Evolutionary conservation across 306 rosid species (phyloP).

Genomic region (Lathyrus sativus): DNA sequence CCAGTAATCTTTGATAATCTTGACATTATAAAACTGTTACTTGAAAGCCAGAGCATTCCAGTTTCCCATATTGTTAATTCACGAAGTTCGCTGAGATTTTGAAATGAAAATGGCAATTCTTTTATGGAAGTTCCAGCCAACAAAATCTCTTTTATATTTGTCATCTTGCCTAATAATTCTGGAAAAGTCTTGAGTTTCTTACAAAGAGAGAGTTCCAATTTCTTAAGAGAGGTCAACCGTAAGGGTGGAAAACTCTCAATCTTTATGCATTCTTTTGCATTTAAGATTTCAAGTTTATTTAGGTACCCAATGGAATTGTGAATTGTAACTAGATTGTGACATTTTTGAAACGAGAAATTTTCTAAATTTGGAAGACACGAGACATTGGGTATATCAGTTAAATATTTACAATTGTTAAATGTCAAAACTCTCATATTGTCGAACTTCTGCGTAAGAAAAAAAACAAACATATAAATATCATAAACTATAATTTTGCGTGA

Average conservation of each 20-base stretch:
- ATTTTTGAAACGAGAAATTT: not conserved
- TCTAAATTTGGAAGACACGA: not conserved
- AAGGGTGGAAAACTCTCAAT: not conserved
- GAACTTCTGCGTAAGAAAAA: not conserved
- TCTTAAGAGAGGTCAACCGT: not conserved
- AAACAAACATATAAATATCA: not conserved
- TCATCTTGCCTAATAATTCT: constrained; percentile 14
- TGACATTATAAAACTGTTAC: not conserved
- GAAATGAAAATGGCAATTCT: constrained; percentile 13
- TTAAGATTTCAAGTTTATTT: not conserved
- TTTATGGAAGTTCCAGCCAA: fast-evolving
- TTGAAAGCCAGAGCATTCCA: not conserved
- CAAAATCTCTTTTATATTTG: not conserved
- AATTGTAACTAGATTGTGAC: not conserved
- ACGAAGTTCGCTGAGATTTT: constrained; percentile 2
- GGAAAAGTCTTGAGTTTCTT: not conserved
- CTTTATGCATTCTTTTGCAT: not conserved
- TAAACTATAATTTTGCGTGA: not conserved
- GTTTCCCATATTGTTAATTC: fast-evolving
- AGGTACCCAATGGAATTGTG: not conserved
- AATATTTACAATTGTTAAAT: not conserved
- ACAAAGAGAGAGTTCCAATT: not conserved
- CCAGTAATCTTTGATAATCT: not conserved
- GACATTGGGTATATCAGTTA: not conserved
- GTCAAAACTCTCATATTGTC: not conserved